These are phyloP conservation scores for Penicillium desertorum DNA, from an alignment of 495 filamentous ascomycete species.

Conservation along the genomic window DNA sequence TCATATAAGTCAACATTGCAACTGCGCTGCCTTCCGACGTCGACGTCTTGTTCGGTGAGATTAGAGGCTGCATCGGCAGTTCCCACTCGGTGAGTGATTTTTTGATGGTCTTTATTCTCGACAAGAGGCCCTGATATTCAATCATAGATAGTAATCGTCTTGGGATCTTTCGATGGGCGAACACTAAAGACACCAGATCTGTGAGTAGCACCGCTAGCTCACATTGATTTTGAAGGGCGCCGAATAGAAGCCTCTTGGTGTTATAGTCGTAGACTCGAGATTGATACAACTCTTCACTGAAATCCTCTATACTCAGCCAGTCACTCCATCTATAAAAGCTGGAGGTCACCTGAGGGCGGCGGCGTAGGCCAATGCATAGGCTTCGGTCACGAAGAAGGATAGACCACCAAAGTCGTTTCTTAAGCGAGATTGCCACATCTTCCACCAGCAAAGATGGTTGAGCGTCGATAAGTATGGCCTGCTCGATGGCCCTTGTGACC, in stretches of 20 bases:
- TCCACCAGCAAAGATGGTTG: slow-evolving; percentile 24
- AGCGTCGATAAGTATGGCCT: slow-evolving; percentile 45
- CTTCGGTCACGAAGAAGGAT: slow-evolving; percentile 52
- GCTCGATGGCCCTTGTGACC: slow-evolving; percentile 48
- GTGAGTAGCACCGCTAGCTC: slow-evolving; percentile 48
- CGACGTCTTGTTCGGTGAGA: not conserved
- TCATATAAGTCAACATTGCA: slow-evolving; percentile 42
- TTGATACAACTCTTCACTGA: slow-evolving; percentile 41
- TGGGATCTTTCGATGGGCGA: slow-evolving; percentile 27
- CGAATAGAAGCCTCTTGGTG: slow-evolving; percentile 42
- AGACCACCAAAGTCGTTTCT: slow-evolving; percentile 54
- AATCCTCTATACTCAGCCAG: slow-evolving; percentile 38
- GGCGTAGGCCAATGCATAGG: slow-evolving; percentile 47
- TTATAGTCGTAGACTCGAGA: slow-evolving; percentile 45
- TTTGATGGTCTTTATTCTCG: slow-evolving; percentile 20
- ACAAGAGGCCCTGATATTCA: slow-evolving; percentile 18
- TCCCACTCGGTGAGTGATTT: slow-evolving; percentile 27
- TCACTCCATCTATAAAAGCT: slow-evolving; percentile 36
- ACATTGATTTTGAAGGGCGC: slow-evolving; percentile 46
- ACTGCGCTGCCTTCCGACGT: slow-evolving; percentile 27
- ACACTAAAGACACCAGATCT: slow-evolving; percentile 45
- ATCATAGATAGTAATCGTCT: slow-evolving; percentile 12
- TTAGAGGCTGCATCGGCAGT: slow-evolving; percentile 6
- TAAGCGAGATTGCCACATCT: slow-evolving; percentile 26
- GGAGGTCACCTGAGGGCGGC: slow-evolving; percentile 47